Base-by-base conservation (phyloP, 1,284 basidiomycete genomes). In the Ceratorhiza oryzae-sativae region DNA sequence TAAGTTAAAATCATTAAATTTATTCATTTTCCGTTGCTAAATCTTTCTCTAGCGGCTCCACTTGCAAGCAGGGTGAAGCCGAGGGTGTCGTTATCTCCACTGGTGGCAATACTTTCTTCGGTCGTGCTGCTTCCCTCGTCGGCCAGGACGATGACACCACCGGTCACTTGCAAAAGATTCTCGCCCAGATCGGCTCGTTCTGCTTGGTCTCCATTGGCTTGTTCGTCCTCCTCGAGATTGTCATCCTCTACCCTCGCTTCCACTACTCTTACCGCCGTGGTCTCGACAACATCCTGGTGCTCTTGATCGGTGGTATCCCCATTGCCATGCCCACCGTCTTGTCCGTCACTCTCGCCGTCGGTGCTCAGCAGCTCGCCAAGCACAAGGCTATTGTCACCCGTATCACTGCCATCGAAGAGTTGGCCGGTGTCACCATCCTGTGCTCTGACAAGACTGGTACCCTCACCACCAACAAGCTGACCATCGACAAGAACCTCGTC, bases 401-500 rank as follows among this genome's bases (percentile, higher is more conserved):
- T 87, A 97, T 98, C 85, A 97, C 95, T 39, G 95, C 95, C 77
- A 98, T 98, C 75, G 95, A 98, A 82, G 95, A 97, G 82, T 86
- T 98, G 78, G 95, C 95, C 59, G 95, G 95, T 84, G 95, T 97
- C 79, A 97, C 95, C 79, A 97, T 98, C 78, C 86, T 98, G 72
- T 97, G 95, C 84, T 97, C 95, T 72, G 95, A 97, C 86, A 97
- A 97, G 88, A 97, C 95, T 36, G 94, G 95, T 83, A 97, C 95
- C 62, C 88, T 97, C 74, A 98, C 96, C 77, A 97, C 96, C 85
- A 98, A 98, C 89, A 97, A 98, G 86, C 93, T 98, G 78, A 97
- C 95, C 79, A 97, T 98, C 78, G 95, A 98, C 84, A 92, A 88
- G 79, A 87, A 90, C 80, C 95, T 94, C 77, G 91, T 98, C 83